A percentile compares a stretch with the other conserved stretches of the same genome.
phyloP scores from a whole-genome alignment of 2,329 filamentous ascomycete species.

The Colletotrichum sp. region DNA sequence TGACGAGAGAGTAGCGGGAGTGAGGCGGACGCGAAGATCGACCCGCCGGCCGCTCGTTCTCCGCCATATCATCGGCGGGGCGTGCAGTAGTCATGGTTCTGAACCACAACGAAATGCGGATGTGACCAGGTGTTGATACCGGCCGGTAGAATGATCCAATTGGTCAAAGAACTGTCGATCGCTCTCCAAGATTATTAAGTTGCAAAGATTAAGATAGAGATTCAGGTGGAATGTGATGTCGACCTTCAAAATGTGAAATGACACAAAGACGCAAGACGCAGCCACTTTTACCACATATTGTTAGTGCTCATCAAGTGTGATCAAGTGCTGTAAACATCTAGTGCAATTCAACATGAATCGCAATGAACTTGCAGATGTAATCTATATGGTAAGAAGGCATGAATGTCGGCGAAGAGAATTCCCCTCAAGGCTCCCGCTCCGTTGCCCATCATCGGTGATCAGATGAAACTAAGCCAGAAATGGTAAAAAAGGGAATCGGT shows the following conservation, averaged over 20 bases:
- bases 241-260: neutral
- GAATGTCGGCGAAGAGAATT: neutral
- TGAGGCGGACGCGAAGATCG: neutral
- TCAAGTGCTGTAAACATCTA: neutral
- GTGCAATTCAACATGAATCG: neutral
- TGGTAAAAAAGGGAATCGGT: neutral
- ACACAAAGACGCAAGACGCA: neutral
- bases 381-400: neutral
- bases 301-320: neutral
- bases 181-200: neutral
- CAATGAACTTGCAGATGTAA: neutral
- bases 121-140: neutral
- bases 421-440: neutral
- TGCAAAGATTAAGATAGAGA: neutral
- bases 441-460: neutral
- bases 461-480: neutral
- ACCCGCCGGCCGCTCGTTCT: neutral
- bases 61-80: neutral
- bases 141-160: neutral
- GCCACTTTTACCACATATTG: neutral
- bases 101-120: neutral
- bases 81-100: neutral
- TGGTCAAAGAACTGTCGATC: neutral
- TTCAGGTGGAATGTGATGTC: neutral
- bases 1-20: neutral